phyloP scores from a whole-genome alignment of 768 basidiomycete species.

The Suillus subaureus region DNA sequence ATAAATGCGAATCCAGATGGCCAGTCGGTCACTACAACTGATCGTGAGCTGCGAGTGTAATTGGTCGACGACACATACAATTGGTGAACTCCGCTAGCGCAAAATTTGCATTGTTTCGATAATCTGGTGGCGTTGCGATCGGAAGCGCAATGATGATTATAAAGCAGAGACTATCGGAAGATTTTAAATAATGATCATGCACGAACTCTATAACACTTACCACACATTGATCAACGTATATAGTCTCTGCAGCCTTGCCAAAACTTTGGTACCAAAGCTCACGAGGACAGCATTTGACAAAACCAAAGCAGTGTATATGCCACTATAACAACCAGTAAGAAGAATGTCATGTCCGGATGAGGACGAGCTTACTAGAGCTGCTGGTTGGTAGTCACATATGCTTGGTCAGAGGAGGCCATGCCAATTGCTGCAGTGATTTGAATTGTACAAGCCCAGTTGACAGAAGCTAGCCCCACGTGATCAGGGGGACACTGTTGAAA shows the following conservation, averaged over 20 bases:
- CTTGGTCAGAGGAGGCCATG: background rate
- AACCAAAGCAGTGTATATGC: background rate
- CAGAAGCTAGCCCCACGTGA: background rate
- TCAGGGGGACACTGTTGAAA: background rate
- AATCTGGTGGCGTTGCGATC: conserved; percentile 24
- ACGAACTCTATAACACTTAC: background rate
- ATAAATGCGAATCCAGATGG: background rate
- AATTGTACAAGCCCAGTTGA: background rate
- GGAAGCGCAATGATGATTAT: conserved; percentile 45
- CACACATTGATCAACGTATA: background rate
- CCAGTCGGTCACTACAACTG: background rate
- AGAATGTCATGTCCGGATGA: background rate
- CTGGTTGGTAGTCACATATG: background rate
- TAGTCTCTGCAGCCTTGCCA: background rate
- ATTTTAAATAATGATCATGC: background rate
- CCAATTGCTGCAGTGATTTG: background rate
- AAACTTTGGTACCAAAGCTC: background rate
- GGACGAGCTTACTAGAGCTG: background rate
- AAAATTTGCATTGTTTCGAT: conserved; percentile 36
- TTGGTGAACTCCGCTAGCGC: conserved; percentile 41
- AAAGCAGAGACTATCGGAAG: conserved; percentile 1
- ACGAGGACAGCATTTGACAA: background rate
- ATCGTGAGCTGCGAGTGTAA: background rate
- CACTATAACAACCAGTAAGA: background rate
- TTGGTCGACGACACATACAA: conserved; percentile 17